Conservation (phyloP, 164 flowering plant species). For the Saururus chinensis region DNA sequence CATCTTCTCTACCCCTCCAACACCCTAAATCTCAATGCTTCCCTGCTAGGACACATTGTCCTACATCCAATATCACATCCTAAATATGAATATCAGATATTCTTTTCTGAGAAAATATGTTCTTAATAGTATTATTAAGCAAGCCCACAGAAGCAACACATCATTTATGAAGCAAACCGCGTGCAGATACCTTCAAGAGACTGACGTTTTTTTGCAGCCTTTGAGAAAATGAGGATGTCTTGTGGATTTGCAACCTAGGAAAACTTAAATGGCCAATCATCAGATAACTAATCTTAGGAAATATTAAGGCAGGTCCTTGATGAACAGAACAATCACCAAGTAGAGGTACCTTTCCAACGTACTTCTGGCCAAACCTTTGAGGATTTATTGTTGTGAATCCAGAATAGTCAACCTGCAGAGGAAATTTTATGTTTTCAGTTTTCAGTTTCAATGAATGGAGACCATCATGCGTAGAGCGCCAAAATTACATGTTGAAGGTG, state of each 20-base stretch:
- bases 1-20: no score
- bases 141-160: neutral
- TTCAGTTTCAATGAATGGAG: neutral
- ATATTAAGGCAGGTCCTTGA: neutral
- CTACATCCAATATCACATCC: no score
- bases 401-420: conserved; percentile 85
- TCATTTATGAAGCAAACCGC: neutral
- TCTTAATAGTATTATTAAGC: no score
- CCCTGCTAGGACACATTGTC: no score
- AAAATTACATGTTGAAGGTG: no score
- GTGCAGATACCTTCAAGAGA: conserved; percentile 41
- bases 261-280: conserved; percentile 8
- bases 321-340: neutral
- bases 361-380: conserved; percentile 97
- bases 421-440: neutral
- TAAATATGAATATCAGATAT: no score
- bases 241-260: conserved; percentile 97
- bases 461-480: neutral
- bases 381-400: conserved; percentile 98
- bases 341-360: conserved; percentile 84
- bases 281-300: neutral
- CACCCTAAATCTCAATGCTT: no score
- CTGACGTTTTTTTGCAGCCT: conserved; percentile 51
- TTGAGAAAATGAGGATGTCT: conserved; percentile 94
- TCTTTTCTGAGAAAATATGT: no score